Conservation (phyloP, 306 rosid genomes). For the Lithocarpus polystachyus region DNA sequence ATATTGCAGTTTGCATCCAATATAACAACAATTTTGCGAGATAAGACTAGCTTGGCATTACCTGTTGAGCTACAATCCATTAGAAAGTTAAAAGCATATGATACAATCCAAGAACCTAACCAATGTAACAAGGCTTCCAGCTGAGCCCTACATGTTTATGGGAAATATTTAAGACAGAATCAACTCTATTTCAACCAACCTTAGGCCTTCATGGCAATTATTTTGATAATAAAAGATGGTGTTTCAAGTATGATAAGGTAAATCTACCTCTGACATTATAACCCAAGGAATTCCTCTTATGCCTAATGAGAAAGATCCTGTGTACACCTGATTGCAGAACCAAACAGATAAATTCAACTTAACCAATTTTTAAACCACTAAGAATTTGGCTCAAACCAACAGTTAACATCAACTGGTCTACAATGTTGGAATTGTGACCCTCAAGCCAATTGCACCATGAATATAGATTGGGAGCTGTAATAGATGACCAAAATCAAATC, state of each 20-base stretch:
- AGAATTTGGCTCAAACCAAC: too few species aligned
- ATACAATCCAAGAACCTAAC: slow-evolving; percentile 62
- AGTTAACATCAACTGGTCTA: too few species aligned
- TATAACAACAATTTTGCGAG: not conserved
- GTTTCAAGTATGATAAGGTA: not conserved
- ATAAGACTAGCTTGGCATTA: not conserved
- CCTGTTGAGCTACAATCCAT: slow-evolving; percentile 79
- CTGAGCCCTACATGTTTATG: slow-evolving; percentile 70
- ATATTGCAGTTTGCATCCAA: not conserved
- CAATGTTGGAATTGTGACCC: not conserved
- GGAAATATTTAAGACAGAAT: slow-evolving; percentile 62
- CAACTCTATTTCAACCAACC: slow-evolving; percentile 3
- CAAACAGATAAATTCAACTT: slow-evolving; percentile 9
- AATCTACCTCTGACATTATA: slow-evolving; percentile 86
- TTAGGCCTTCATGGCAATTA: not conserved
- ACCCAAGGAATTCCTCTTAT: slow-evolving; percentile 97
- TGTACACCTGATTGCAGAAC: slow-evolving; percentile 44
- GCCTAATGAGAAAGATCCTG: slow-evolving; percentile 72
- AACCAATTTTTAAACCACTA: too few species aligned
- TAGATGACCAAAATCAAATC: not conserved
- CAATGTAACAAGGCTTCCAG: slow-evolving; percentile 74
- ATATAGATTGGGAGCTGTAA: not conserved
- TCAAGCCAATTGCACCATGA: not conserved
- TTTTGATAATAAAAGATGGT: not conserved
- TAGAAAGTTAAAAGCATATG: slow-evolving; percentile 66